Evolutionary conservation across 441 rosid genomes (phyloP).

Genomic region (Syzygium syzygioides): DNA sequence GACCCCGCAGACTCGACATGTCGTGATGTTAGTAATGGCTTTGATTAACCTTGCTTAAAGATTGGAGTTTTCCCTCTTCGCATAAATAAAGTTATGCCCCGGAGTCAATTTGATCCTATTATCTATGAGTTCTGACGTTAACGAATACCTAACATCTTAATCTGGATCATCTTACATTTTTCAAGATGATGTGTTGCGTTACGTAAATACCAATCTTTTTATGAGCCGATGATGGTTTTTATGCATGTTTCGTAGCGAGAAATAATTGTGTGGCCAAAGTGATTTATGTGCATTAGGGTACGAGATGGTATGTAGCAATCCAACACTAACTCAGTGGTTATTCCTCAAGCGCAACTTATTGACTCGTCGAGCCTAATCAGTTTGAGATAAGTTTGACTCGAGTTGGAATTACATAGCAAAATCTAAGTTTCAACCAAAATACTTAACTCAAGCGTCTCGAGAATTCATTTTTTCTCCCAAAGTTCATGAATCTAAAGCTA

Average conservation of each 20-base stretch:
- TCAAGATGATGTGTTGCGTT: fast-evolving
- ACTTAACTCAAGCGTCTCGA: fast-evolving
- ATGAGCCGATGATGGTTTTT: fast-evolving
- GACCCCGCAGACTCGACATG: neutral
- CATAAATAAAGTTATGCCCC: fast-evolving
- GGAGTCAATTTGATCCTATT: neutral
- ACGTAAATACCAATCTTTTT: neutral
- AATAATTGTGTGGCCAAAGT: fast-evolving
- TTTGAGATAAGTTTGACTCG: fast-evolving
- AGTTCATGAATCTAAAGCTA: neutral
- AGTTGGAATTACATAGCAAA: neutral
- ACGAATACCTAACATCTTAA: fast-evolving
- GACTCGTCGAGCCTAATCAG: fast-evolving
- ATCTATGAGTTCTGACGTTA: neutral
- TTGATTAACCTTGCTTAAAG: neutral
- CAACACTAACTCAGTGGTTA: fast-evolving
- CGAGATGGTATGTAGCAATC: neutral
- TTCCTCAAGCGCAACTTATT: fast-evolving
- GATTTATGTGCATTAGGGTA: neutral
- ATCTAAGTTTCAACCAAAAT: neutral
- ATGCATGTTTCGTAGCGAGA: fast-evolving
- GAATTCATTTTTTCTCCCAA: neutral
- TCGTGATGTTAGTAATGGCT: neutral
- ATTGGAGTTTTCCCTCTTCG: neutral
- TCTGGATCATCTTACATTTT: neutral